Conservation (phyloP, 225 moss, liverwort and hornwort genomes). For the Marchantia polymorpha region DNA sequence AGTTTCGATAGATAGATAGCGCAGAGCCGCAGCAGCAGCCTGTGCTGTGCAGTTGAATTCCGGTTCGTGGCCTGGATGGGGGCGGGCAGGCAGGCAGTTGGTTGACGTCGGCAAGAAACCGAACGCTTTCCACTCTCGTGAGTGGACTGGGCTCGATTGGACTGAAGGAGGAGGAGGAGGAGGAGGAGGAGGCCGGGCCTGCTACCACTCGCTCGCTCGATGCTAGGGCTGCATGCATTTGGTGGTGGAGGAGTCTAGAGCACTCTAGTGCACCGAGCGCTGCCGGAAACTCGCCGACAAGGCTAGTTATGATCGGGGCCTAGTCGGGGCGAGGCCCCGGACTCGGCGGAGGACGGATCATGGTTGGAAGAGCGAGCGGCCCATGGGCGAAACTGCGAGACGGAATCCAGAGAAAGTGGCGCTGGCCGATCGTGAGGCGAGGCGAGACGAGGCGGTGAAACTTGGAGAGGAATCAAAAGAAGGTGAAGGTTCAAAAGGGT, state of each 20-base stretch:
- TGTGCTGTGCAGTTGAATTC: neutral
- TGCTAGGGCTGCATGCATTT: neutral
- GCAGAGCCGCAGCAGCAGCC: too few relatives aligned
- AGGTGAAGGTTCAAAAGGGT: neutral
- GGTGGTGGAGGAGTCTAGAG: slow-evolving; percentile 2
- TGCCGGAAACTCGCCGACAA: slow-evolving; percentile 14
- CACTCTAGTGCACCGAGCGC: neutral
- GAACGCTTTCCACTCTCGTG: neutral
- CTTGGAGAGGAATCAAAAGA: slow-evolving; percentile 1
- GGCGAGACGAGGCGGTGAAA: neutral
- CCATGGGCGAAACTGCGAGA: too few relatives aligned
- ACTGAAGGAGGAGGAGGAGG: too few relatives aligned
- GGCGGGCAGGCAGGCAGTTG: neutral
- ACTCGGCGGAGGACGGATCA: neutral
- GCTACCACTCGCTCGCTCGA: neutral
- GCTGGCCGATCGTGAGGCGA: neutral
- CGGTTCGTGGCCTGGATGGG: neutral
- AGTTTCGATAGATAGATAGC: neutral
- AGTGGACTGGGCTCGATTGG: too few relatives aligned
- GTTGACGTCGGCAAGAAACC: slow-evolving; percentile 1
- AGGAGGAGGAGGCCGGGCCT: too few relatives aligned
- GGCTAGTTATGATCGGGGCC: neutral
- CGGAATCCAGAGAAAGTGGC: too few relatives aligned
- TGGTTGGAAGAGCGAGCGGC: too few relatives aligned
- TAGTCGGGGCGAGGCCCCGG: neutral